Evolutionary conservation across 108 stramenopile genomes (phyloP).

Genomic region (Nitzschia putrida): DNA sequence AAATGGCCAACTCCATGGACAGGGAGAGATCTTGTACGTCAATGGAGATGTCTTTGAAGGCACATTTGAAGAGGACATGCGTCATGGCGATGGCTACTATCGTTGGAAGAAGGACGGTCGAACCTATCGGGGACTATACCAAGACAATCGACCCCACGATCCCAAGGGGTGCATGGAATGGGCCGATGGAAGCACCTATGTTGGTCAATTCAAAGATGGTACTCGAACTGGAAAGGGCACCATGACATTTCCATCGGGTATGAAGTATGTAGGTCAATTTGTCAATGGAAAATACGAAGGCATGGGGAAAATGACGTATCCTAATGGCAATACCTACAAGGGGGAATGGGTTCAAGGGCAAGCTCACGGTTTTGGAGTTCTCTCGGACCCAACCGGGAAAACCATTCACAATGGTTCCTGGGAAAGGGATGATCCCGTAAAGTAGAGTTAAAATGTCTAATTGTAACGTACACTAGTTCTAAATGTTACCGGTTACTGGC

Average conservation of each 20-base stretch:
- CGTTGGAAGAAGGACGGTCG: slow-evolving; percentile 2
- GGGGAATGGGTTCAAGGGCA: slow-evolving; percentile 18
- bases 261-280: slow-evolving; percentile 10
- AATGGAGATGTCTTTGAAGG: neutral
- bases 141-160: neutral
- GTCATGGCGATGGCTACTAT: slow-evolving; percentile 36
- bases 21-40: neutral
- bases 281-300: slow-evolving; percentile 11
- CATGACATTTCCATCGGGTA: neutral
- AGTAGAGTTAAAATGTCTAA: no score
- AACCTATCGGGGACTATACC: neutral
- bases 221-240: neutral
- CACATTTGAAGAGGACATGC: slow-evolving; percentile 33
- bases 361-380: slow-evolving; percentile 14
- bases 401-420: slow-evolving; percentile 19
- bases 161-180: neutral
- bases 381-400: slow-evolving; percentile 3
- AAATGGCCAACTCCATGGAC: neutral
- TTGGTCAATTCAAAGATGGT: neutral
- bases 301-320: slow-evolving; percentile 2
- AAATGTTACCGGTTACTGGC: no score
- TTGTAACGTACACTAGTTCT: no score
- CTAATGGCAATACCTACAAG: slow-evolving; percentile 8
- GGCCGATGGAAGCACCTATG: neutral
- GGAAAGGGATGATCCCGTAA: slow-evolving; percentile 12